Base-by-base conservation (phyloP, 495 filamentous ascomycete genomes). In the Talaromyces thailandensis region DNA sequence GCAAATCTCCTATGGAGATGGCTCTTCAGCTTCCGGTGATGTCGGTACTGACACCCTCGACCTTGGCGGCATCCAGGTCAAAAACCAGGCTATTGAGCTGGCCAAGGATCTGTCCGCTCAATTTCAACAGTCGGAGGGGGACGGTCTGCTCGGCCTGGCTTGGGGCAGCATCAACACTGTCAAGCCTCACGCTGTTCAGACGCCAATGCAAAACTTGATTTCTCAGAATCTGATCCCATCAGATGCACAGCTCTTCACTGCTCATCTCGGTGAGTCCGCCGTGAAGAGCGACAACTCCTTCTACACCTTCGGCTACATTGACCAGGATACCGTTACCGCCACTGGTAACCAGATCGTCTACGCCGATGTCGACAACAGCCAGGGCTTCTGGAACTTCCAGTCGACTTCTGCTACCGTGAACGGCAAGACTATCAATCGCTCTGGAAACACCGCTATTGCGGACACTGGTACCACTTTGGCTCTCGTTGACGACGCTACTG, bases 251-350 rank as follows among this genome's bases (percentile, higher is more conserved):
- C 79, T 93, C n/a, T 92, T 92, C 76, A 92, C 88, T 0, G 86
- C 81, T 23, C 86, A 88, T 59, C 81, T 92, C 48, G 87, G 86
- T 63, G 86, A 81, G 60, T 69, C 79, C 48, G 82, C 83, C 56
- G 72, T 71, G 0, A 76, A 80, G 61, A 82, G 85, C 51, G 79
- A 81, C 58, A 76, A 81, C 58, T 86, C 84, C 2, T 92, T 92
- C 77, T 92, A 89, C 74, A 92, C 89, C 0, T 92, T 92, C 65
- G 90, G 89, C 26, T 91, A 78, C 68, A 86, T 92, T 67, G 89
- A 92, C 67, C 68, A 88, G 63, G 83, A 81, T 6, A 79, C 84
- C 0, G 78, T 90, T 52, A 78, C 75, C 50, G 75, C 75, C 6
- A 80, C 81, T 0, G 82, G 78, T 29, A 67, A 81, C 60, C 79